Conservation (phyloP, 352 stramenopile species). For the Phytophthora cajani region DNA sequence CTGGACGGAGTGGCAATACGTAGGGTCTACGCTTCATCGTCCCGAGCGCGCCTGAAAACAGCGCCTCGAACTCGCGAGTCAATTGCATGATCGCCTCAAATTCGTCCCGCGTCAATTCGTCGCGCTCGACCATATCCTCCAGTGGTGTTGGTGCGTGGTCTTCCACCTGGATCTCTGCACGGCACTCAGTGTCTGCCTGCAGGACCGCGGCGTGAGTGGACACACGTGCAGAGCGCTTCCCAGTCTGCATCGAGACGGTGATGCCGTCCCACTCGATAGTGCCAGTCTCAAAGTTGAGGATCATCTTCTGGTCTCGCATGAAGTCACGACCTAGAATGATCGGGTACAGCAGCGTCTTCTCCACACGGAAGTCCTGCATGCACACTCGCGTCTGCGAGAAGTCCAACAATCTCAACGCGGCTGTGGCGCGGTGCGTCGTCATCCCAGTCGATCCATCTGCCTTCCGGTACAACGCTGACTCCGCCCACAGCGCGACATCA, state of each 20-base stretch:
- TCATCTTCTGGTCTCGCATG: neutral
- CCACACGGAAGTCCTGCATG: neutral
- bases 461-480: neutral
- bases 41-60: neutral
- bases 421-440: neutral
- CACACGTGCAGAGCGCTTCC: too few species aligned
- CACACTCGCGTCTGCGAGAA: neutral
- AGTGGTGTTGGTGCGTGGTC: too few species aligned
- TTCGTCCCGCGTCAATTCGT: too few species aligned
- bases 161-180: too few species aligned
- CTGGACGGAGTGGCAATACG: neutral
- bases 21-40: neutral
- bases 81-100: neutral
- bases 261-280: constrained; percentile 3
- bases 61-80: neutral
- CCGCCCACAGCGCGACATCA: neutral
- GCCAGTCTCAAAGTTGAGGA: constrained; percentile 2
- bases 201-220: neutral
- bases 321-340: constrained; percentile 2
- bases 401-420: neutral
- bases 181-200: neutral
- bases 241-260: neutral
- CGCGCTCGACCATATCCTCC: too few species aligned
- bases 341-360: neutral
- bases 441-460: neutral